Evolutionary conservation across 805 yeast species (phyloP).

Genomic region (Lipomyces kockii): DNA sequence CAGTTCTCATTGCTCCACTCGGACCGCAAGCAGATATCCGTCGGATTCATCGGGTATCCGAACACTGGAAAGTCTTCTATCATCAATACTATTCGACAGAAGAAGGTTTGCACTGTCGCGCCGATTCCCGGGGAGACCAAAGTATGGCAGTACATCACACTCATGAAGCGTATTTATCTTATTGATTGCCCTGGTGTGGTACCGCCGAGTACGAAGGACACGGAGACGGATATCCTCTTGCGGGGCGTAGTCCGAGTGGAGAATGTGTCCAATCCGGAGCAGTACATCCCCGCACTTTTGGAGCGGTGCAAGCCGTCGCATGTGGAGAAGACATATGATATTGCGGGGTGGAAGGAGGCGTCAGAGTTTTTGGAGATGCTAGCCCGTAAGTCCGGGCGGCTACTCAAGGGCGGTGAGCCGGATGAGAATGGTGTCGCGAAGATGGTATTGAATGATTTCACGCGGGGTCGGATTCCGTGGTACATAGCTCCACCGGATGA

Average conservation of each 20-base stretch:
- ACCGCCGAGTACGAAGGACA: constrained; percentile 88
- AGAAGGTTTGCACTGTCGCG: constrained; percentile 96
- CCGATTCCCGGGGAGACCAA: constrained; percentile 99
- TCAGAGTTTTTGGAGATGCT: constrained; percentile 85
- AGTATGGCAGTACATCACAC: constrained; percentile 97
- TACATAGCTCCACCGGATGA: constrained; percentile 89
- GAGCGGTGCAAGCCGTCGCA: constrained; percentile 85
- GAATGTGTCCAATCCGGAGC: constrained; percentile 93
- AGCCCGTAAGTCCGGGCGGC: constrained; percentile 91
- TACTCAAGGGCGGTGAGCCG: constrained; percentile 96
- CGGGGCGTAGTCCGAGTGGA: constrained; percentile 99
- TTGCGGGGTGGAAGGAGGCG: constrained; percentile 80
- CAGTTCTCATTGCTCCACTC: constrained; percentile 89
- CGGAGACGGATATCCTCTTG: constrained; percentile 88
- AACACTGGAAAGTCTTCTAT: constrained; percentile 98
- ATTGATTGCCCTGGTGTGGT: constrained; percentile 99
- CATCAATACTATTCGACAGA: constrained; percentile 88
- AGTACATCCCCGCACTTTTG: constrained; percentile 85
- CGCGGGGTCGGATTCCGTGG: constrained; percentile 98
- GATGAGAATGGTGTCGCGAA: constrained; percentile 93
- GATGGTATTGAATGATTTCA: constrained; percentile 88
- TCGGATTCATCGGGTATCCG: constrained; percentile 97
- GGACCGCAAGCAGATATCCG: constrained; percentile 94
- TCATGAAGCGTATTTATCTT: constrained; percentile 92
- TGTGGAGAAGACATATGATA: constrained; percentile 92